Percentiles rank a stretch among this genome's conserved stretches.
These are phyloP conservation scores for Neofusicoccum laricinum DNA, from an alignment of 2,329 filamentous ascomycete species.

Conservation along the genomic window DNA sequence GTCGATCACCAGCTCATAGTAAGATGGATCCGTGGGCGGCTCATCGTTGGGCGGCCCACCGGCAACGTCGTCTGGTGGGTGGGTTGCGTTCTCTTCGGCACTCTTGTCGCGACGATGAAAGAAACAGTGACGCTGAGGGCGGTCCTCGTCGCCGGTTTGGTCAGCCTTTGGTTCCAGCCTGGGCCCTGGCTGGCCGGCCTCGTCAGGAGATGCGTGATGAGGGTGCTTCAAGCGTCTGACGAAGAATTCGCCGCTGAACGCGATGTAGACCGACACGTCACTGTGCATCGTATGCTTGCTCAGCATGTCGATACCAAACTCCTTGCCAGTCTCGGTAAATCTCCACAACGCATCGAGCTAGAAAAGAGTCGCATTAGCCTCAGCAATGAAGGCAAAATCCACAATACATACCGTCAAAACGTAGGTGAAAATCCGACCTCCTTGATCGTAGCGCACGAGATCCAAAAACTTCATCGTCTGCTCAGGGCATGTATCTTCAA, in stretches of 20 bases:
- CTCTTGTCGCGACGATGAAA: slow-evolving; percentile 7
- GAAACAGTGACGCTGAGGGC: not conserved
- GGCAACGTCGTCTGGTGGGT: slow-evolving; percentile 52
- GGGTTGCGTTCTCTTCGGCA: slow-evolving; percentile 34
- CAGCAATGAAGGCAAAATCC: too few relatives aligned
- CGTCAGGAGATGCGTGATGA: slow-evolving; percentile 34
- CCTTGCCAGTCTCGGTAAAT: slow-evolving; percentile 93
- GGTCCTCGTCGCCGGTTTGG: slow-evolving; percentile 23
- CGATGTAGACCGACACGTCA: slow-evolving; percentile 86
- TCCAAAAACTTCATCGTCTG: slow-evolving; percentile 79
- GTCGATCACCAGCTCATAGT: slow-evolving; percentile 88
- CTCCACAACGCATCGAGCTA: slow-evolving; percentile 69
- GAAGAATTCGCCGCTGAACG: slow-evolving; percentile 91
- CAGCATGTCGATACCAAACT: slow-evolving; percentile 89
- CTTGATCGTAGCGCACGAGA: slow-evolving; percentile 81
- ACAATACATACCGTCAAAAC: slow-evolving; percentile 60
- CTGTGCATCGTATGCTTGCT: slow-evolving; percentile 98
- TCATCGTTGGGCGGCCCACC: slow-evolving; percentile 43
- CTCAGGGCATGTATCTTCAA: slow-evolving; percentile 64
- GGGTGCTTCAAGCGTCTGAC: slow-evolving; percentile 65
- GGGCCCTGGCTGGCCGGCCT: slow-evolving; percentile 25
- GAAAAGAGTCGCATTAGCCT: too few relatives aligned
- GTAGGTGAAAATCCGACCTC: slow-evolving; percentile 86
- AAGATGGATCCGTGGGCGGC: slow-evolving; percentile 51
- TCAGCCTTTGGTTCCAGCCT: not conserved